Evolutionary conservation across 768 basidiomycete species (phyloP).

Genomic region (Hypholoma sublateritium): DNA sequence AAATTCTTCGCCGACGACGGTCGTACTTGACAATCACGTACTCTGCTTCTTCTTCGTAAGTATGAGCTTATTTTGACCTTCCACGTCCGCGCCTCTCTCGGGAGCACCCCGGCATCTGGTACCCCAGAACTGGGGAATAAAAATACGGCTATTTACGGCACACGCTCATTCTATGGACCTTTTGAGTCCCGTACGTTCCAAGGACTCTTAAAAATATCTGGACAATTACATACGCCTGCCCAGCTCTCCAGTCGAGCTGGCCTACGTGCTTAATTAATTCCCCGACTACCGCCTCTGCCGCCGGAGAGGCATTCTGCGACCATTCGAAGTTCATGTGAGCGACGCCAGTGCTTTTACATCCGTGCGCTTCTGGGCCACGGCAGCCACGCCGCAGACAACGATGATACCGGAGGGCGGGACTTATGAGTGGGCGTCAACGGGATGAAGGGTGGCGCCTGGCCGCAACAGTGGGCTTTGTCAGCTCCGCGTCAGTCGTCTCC

Average conservation of each 20-base stretch:
- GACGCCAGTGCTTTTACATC: no score
- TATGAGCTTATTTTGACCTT: not conserved
- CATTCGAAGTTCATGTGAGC: no score
- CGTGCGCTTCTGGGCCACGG: not conserved
- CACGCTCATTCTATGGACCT: no score
- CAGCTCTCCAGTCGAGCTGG: no score
- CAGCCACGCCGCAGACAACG: not conserved
- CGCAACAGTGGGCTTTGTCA: not conserved
- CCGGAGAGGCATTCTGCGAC: not conserved
- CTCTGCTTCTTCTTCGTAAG: not conserved
- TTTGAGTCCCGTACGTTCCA: no score
- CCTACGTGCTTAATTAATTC: no score
- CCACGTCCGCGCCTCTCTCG: not conserved
- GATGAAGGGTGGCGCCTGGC: not conserved
- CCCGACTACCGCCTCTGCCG: not conserved
- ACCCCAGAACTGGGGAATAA: not conserved
- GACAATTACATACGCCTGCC: no score
- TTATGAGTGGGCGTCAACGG: not conserved
- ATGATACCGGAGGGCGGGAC: not conserved
- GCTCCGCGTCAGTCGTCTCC: not conserved
- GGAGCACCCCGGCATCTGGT: not conserved
- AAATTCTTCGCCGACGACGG: not conserved
- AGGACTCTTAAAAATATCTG: no score
- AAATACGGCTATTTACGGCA: not conserved
- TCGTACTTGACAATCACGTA: not conserved